These are phyloP conservation scores for Leccinum disarticulatum DNA, from an alignment of 768 basidiomycete species.

Conservation along the genomic window DNA sequence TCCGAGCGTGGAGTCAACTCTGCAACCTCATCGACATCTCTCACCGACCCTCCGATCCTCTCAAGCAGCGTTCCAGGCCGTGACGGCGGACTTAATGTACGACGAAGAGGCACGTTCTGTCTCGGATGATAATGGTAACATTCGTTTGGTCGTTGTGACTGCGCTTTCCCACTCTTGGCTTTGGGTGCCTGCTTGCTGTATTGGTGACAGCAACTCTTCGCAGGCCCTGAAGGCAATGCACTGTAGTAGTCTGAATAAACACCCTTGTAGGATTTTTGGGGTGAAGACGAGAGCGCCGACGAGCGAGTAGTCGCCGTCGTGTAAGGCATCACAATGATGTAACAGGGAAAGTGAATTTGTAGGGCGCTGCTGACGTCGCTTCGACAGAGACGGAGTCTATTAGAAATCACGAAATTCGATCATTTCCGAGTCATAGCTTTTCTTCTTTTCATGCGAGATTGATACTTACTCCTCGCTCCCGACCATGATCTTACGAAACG, in stretches of 20 bases:
- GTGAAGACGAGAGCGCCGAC: not conserved
- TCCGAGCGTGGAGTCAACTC: slow-evolving; percentile 1
- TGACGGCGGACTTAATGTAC: slow-evolving; percentile 13
- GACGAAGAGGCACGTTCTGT: slow-evolving; percentile 11
- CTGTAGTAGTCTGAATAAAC: not conserved
- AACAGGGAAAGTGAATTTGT: not conserved
- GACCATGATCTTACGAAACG: too few relatives aligned
- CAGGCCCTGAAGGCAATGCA: not conserved
- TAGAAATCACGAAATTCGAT: slow-evolving; percentile 7
- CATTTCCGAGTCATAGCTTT: too few relatives aligned
- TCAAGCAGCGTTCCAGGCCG: slow-evolving; percentile 17
- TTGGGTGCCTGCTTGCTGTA: slow-evolving; percentile 1
- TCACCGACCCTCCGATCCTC: slow-evolving; percentile 17
- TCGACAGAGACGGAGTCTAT: not conserved
- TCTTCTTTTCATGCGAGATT: too few relatives aligned
- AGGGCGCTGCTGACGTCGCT: not conserved
- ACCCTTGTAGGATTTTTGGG: slow-evolving; percentile 5
- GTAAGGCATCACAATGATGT: slow-evolving; percentile 5
- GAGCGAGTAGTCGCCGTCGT: slow-evolving; percentile 4
- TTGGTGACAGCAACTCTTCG: not conserved
- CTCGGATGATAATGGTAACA: slow-evolving; percentile 1
- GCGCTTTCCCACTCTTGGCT: slow-evolving; percentile 9
- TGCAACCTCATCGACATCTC: slow-evolving; percentile 2
- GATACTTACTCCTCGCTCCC: too few relatives aligned
- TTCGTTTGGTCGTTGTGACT: not conserved